These are phyloP conservation scores for Allantophomopsis cytisporea DNA, from an alignment of 2,329 filamentous ascomycete genomes.

Conservation along the genomic window DNA sequence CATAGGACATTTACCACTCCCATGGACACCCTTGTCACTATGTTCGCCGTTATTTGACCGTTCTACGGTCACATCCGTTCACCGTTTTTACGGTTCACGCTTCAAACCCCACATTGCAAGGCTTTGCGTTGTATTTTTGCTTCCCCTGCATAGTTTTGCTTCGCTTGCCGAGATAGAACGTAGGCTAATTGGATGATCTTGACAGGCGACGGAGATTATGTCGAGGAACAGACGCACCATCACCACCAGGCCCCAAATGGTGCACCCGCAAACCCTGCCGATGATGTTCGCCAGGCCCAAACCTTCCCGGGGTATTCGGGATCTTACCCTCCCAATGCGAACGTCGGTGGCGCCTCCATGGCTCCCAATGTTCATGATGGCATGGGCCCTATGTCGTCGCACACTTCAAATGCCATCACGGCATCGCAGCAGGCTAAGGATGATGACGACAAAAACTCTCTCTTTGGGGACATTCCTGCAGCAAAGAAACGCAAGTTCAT, in stretches of 20 bases:
- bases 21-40: no score
- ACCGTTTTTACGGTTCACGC: no score
- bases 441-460: slow-evolving; percentile 47
- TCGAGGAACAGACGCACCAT: slow-evolving; percentile 53
- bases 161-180: slow-evolving; percentile 1
- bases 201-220: slow-evolving; percentile 48
- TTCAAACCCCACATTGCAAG: no score
- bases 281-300: slow-evolving; percentile 61
- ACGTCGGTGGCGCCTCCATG: slow-evolving; percentile 44
- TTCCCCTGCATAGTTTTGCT: slow-evolving; percentile 2
- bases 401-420: slow-evolving; percentile 23
- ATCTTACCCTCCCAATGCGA: slow-evolving; percentile 45
- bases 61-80: no score
- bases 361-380: slow-evolving; percentile 47
- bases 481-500: slow-evolving; percentile 94
- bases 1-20: no score
- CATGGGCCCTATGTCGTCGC: slow-evolving; percentile 28
- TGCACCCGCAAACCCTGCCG: slow-evolving; percentile 31
- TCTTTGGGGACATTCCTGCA: slow-evolving; percentile 82
- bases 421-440: slow-evolving; percentile 21
- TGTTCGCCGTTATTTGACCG: no score
- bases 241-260: slow-evolving; percentile 44
- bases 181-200: slow-evolving; percentile 17
- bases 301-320: slow-evolving; percentile 59
- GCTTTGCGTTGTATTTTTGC: no score